Base-by-base conservation (phyloP, 805 yeast genomes). In the Kodamaea sagamina region DNA sequence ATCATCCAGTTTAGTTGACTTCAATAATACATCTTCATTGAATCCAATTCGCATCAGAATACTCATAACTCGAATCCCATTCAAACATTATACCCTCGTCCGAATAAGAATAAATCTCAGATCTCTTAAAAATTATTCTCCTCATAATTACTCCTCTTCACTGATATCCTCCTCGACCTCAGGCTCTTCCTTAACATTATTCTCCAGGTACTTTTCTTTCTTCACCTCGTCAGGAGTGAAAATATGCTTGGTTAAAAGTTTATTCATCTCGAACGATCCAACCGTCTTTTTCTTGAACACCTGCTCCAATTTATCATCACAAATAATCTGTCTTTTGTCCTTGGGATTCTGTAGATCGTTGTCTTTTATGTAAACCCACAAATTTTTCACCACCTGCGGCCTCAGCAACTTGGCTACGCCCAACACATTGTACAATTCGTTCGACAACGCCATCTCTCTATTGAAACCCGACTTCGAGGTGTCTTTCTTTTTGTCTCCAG, bases 281-380 rank as follows among this genome's bases (percentile, higher is more conserved):
- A 79, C 73, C 16, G 54, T 41, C 52, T 62, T 74, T 49, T 67
- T 68, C 19, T 88, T 89, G 61, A 86, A 86, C 1, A 86, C 54
- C 2, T 71, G 72, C 41, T 62, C 63, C 65, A 85, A 59, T 44
- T 63, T 71, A 0, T 72, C 84, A 52, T 84, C 89, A 54, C 88
- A 83, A 3, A 77, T 12, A 4, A 87, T 81, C 44, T 79, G 80
- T 41, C 92, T 68, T 48, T 75, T 73, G 60, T 87, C 86, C 1
- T 67, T 53, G 1, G 89, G 86, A 48, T 84, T 79, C 57, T 86
- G 95, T 22, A 87, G 61, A 21, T 76, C 60, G 46, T 84, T 57
- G 8, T 59, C 75, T 52, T 81, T 82, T 44, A 88, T 84, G 59
- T 88, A 79, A 10, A 70, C 75, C 95, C 95, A 86, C 4, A 86